These are phyloP conservation scores for Zasmidium angulare DNA, from an alignment of 2,329 filamentous ascomycete species.

Conservation along the genomic window DNA sequence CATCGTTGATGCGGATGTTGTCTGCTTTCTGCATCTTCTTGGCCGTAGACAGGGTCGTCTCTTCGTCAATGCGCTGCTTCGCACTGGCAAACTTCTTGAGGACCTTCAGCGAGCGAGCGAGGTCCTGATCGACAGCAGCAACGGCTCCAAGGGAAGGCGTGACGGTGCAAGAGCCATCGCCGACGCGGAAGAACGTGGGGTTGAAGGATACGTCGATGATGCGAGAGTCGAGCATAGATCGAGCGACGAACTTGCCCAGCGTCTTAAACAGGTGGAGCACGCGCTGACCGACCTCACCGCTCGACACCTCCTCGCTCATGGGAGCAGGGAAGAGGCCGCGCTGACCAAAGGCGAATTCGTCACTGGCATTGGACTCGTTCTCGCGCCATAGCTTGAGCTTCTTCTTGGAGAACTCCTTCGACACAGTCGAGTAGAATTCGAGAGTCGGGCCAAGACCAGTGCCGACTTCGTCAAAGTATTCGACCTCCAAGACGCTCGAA, in stretches of 20 bases:
- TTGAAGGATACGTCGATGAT: constrained; percentile 99
- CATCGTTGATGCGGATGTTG: constrained; percentile 71
- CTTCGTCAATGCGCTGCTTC: constrained; percentile 79
- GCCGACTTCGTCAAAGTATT: constrained; percentile 98
- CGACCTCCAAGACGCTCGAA: constrained; percentile 91
- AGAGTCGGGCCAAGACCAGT: constrained; percentile 93
- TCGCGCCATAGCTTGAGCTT: constrained; percentile 97
- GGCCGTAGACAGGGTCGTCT: constrained; percentile 62
- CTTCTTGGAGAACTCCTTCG: constrained; percentile 95
- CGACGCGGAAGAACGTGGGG: constrained; percentile 94
- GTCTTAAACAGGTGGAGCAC: constrained; percentile 87
- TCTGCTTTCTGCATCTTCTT: constrained; percentile 72
- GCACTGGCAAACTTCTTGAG: constrained; percentile 83
- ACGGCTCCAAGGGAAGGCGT: constrained; percentile 85
- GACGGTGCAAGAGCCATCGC: constrained; percentile 66
- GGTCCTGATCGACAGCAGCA: constrained; percentile 80
- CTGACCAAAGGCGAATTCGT: constrained; percentile 81
- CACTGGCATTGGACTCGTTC: constrained; percentile 69
- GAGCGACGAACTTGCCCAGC: constrained; percentile 93
- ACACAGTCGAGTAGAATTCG: constrained; percentile 97
- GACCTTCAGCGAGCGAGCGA: constrained; percentile 81
- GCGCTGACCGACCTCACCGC: constrained; percentile 77
- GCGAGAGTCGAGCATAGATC: constrained; percentile 96
- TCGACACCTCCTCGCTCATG: constrained; percentile 74
- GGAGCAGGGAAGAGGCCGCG: constrained; percentile 89